Base-by-base conservation (phyloP, 768 basidiomycete species). In the Boletus edulis region DNA sequence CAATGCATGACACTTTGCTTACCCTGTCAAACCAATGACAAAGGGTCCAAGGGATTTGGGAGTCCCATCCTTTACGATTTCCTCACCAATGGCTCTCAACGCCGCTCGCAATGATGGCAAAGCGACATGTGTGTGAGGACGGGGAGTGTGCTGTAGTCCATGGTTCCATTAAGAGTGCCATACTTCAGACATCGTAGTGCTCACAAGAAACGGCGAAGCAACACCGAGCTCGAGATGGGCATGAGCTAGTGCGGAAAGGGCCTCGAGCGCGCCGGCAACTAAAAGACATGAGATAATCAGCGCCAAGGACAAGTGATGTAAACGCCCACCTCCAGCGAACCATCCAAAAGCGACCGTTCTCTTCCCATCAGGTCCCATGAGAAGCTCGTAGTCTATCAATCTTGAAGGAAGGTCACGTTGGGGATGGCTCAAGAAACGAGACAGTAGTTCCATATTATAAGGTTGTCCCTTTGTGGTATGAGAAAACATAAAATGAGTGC, bases 401-500 rank as follows among this genome's bases (percentile, higher is more conserved):
- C 80, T 75, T 2, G 85, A 81, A 5, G 75, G 66, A 51, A 58
- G 40, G 35, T 57, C 48, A 7, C 48, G 48, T 3, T 44, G 49
- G 35, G 61, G 41, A 46, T 73, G 65, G 4, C 71, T 70, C 9
- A 87, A 71, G 67, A 89, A 92, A 49, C 79, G 76, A 0, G 85
- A 76, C 3, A 97, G 77, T 0, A 97, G 73, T 0, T 85, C 81
- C 65, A 87, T 90, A 63, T 96, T 97, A 72, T 95, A 95, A 7
- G 76, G 69, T 70, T 96, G 91, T 0, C 89, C 90, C 69, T 95
- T 96, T 51, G 83, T 81, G 0, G 94, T 95, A 67, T 95, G 94
- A 31, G 89, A 93, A 78, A 97, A 96, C 86, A 94, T 93, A 52
- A 95, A 71, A 62, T 94, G 87, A 1, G 87, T 93, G 32, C 88